Percentiles rank a stretch among this genome's conserved stretches.
Evolutionary conservation across 1,284 basidiomycete species (phyloP).

Genomic region (Hypsizygus ulmarius): DNA sequence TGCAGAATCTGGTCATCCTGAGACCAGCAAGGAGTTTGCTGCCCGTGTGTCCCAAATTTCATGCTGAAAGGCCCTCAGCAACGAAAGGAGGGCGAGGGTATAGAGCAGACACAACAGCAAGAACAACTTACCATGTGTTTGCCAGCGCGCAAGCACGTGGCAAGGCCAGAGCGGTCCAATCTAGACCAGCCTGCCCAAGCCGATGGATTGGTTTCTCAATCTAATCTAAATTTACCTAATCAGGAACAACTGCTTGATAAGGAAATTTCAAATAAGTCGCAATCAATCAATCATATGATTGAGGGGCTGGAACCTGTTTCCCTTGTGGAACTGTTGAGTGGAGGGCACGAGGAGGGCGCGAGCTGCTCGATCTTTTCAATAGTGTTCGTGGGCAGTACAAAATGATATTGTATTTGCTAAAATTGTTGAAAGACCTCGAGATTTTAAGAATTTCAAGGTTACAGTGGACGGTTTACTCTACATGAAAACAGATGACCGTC

Average conservation of each 20-base stretch:
- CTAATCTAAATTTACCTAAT: neutral
- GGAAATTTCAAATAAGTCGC: neutral
- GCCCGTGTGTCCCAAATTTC: slow-evolving; percentile 11
- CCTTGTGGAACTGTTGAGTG: slow-evolving; percentile 3
- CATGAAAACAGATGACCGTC: slow-evolving; percentile 12
- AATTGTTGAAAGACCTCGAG: slow-evolving; percentile 21
- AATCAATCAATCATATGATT: neutral
- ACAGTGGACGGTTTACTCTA: slow-evolving; percentile 22
- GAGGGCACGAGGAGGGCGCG: slow-evolving; percentile 10
- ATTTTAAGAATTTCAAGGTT: slow-evolving; percentile 28
- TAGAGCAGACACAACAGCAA: neutral
- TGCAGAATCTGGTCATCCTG: slow-evolving; percentile 20
- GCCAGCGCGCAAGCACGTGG: neutral
- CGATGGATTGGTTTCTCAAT: neutral
- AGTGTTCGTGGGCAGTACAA: too few species aligned
- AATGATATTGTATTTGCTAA: too few species aligned
- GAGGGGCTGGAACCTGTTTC: neutral
- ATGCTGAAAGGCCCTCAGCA: slow-evolving; percentile 20
- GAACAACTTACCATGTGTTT: neutral
- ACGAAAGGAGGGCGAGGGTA: slow-evolving; percentile 24
- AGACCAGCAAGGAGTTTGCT: slow-evolving; percentile 21
- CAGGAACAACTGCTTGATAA: neutral
- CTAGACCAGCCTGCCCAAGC: neutral
- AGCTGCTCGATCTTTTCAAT: too few species aligned
- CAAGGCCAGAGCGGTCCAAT: neutral